Evolutionary conservation across 2,329 filamentous ascomycete species (phyloP), one percentile per base, ranked within the genome.

Genomic region (Salinomyces thailandicus): DNA sequence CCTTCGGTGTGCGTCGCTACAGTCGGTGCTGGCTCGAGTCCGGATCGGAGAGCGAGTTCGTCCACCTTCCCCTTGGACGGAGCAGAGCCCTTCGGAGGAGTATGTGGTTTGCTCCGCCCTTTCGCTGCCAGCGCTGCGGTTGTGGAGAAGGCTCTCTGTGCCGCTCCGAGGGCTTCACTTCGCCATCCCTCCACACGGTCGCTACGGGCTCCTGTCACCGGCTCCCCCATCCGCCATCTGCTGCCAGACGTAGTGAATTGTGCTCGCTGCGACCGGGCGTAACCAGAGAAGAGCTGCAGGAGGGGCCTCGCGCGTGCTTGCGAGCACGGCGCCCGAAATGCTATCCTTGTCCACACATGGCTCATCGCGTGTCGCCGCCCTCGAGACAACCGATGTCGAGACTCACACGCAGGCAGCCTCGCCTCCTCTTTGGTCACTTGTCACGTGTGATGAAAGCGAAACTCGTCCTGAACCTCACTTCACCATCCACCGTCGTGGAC

Each of bases 261-360:
- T 22, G 39, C 38, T 24, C 37, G 35, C n/a, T 46, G 41, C 32
- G 39, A 43, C 35, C 41, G 42, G 8, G 46, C 42, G 33, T 53
- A 54, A 8, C 51, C 51, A 40, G 44, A 38, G 42, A 57, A 55
- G 15, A 55, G 44, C 24, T 52, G 45, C 24, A 53, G 42, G 5
- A 55, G 37, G 8, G 50, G 53, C 35, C 41, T 43, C 15, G 44
- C 37, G 18, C 38, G 43, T 20, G 38, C 34, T 33, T 36, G 47
- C 22, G 42, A 40, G 33, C 46, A 46, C 11, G 49, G 49, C 39
- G 47, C 48, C 24, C 46, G 30, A 13, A 44, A 43, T 31, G 45
- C 54, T 51, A 56, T 46, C 44, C 53, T 39, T 7, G 45, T 44
- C 53, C 54, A 57, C 11, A 50, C 55, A 55, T 55, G 45, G 41